Evolutionary conservation across 495 filamentous ascomycete species (phyloP).

Genomic region (Immersiella caudata): DNA sequence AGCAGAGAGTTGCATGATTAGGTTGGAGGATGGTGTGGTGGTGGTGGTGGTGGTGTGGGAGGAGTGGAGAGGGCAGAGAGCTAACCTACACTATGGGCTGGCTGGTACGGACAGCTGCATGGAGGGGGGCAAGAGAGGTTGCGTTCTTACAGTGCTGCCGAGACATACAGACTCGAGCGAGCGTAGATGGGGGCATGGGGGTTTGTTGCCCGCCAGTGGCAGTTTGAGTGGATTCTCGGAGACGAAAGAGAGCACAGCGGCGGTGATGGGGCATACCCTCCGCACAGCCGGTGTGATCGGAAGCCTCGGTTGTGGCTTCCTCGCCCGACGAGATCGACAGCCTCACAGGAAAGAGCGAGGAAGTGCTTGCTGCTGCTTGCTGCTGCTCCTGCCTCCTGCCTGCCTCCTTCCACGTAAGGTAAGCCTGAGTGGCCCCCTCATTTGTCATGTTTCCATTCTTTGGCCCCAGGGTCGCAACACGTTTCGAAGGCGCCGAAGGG

Average conservation of each 20-base stretch:
- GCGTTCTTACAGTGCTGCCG: conserved; percentile 5
- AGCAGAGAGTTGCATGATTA: too few relatives aligned
- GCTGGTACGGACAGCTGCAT: not conserved
- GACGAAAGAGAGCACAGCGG: not conserved
- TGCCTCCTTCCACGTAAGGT: not conserved
- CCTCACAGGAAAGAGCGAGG: not conserved
- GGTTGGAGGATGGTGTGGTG: too few relatives aligned
- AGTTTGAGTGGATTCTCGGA: not conserved
- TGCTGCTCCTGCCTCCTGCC: not conserved
- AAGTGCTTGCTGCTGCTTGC: not conserved
- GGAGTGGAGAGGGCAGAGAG: not conserved
- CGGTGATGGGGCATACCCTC: not conserved
- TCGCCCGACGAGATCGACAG: not conserved
- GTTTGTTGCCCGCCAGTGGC: not conserved
- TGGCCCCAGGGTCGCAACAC: conserved; percentile 2
- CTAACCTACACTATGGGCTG: not conserved
- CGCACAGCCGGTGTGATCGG: not conserved
- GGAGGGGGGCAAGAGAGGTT: not conserved
- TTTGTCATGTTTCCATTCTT: not conserved
- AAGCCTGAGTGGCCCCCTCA: not conserved
- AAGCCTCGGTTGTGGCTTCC: not conserved
- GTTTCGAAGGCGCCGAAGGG: conserved; percentile 11
- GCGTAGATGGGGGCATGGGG: not conserved
- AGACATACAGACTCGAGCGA: not conserved
- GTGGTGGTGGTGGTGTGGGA: too few relatives aligned